Conservation (phyloP, 495 filamentous ascomycete genomes). For the Lophiotrema nucula region DNA sequence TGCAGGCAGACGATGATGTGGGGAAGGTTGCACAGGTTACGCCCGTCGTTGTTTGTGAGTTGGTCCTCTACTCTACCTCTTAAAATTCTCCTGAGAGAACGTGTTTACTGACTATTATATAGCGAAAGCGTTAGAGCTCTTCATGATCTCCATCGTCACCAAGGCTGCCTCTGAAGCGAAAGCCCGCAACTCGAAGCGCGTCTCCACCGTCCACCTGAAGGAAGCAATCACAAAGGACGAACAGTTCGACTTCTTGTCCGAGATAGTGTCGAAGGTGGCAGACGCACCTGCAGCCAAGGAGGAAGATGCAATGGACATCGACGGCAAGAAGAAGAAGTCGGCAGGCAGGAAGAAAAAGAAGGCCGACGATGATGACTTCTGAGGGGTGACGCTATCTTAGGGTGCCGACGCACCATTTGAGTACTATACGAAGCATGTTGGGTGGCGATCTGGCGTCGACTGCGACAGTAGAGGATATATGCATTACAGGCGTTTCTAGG, state of each 20-base stretch:
- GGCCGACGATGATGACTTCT: slow-evolving; percentile 40
- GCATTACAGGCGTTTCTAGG: too few species aligned
- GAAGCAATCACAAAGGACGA: slow-evolving; percentile 80
- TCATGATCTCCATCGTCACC: slow-evolving; percentile 90
- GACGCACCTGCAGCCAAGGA: slow-evolving; percentile 60
- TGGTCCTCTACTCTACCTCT: neutral
- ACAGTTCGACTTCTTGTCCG: slow-evolving; percentile 86
- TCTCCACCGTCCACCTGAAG: slow-evolving; percentile 88
- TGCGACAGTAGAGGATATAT: too few species aligned
- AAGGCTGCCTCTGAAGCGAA: slow-evolving; percentile 82
- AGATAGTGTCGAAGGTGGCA: slow-evolving; percentile 85
- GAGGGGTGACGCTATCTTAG: slow-evolving; percentile 4
- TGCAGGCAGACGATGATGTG: slow-evolving; percentile 99
- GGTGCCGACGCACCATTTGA: too few species aligned
- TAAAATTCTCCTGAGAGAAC: too few species aligned
- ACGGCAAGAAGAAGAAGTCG: slow-evolving; percentile 52
- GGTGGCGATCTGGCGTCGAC: too few species aligned
- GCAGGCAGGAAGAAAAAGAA: slow-evolving; percentile 40
- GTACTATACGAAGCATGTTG: too few species aligned
- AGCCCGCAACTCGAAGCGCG: slow-evolving; percentile 78
- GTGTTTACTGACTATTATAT: slow-evolving; percentile 17
- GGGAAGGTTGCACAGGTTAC: slow-evolving; percentile 98
- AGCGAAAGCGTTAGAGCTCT: slow-evolving; percentile 89
- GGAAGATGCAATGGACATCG: slow-evolving; percentile 55
- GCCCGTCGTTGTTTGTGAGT: slow-evolving; percentile 84